Evolutionary conservation across 805 yeast genomes (phyloP).

Genomic region (Nakazawaea sp.): DNA sequence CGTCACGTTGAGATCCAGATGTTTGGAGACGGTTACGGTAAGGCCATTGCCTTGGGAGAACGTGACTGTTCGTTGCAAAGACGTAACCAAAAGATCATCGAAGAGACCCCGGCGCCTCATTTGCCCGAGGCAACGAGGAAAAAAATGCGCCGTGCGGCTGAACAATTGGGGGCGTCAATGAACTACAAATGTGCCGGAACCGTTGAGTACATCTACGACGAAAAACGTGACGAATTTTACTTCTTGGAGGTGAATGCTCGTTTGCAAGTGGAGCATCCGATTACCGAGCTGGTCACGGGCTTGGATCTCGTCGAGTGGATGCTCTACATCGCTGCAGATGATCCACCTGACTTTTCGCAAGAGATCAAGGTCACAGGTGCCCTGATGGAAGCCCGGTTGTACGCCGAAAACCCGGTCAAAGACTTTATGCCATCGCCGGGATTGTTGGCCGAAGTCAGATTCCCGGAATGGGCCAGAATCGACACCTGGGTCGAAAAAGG

Average conservation of each 20-base stretch:
- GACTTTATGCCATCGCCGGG: slow-evolving; percentile 97
- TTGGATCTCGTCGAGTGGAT: slow-evolving; percentile 96
- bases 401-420: slow-evolving; percentile 95
- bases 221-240: slow-evolving; percentile 80
- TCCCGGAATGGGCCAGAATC: slow-evolving; percentile 88
- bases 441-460: slow-evolving; percentile 73
- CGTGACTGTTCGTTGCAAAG: slow-evolving; percentile 97
- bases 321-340: slow-evolving; percentile 86
- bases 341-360: slow-evolving; percentile 70
- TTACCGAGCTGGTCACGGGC: slow-evolving; percentile 93
- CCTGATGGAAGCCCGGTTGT: slow-evolving; percentile 92
- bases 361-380: slow-evolving; percentile 69
- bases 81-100: slow-evolving; percentile 93
- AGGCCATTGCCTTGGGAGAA: slow-evolving; percentile 91
- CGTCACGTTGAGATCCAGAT: slow-evolving; percentile 96
- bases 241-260: slow-evolving; percentile 95
- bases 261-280: slow-evolving; percentile 96
- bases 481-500: slow-evolving; percentile 95
- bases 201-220: slow-evolving; percentile 91
- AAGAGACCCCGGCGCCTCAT: slow-evolving; percentile 97
- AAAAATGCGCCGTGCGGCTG: slow-evolving; percentile 77
- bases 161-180: slow-evolving; percentile 72
- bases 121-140: slow-evolving; percentile 74
- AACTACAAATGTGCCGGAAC: slow-evolving; percentile 97
- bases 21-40: slow-evolving; percentile 93